Percentiles rank a stretch among this genome's conserved stretches.
phyloP scores from a whole-genome alignment of 352 stramenopile species.

The Detonula confervacea region DNA sequence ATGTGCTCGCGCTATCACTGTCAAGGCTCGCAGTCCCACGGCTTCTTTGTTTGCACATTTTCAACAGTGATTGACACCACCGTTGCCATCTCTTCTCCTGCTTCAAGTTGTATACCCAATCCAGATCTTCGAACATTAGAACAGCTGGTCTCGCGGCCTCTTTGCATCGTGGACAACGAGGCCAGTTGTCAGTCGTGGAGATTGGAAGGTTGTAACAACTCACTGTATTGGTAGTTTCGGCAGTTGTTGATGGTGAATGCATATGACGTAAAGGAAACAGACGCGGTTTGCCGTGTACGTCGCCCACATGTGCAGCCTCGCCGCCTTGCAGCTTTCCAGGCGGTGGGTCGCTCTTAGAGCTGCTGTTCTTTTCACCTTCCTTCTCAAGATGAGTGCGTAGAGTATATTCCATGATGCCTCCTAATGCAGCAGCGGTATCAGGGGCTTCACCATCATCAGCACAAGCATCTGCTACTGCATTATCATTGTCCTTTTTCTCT shows the following conservation, averaged over 20 bases:
- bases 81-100: conserved; percentile 45
- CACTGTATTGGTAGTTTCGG: neutral
- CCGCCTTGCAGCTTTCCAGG: neutral
- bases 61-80: conserved; percentile 37
- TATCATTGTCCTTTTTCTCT: too few relatives aligned
- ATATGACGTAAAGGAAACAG: conserved; percentile 28
- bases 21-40: neutral
- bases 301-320: conserved; percentile 32
- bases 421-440: neutral
- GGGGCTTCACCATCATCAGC: neutral
- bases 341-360: neutral
- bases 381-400: conserved; percentile 8
- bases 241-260: conserved; percentile 9
- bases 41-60: conserved; percentile 23
- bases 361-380: neutral
- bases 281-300: conserved; percentile 33
- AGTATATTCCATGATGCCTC: conserved; percentile 7
- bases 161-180: conserved; percentile 72
- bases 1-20: conserved; percentile 1
- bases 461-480: neutral
- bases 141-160: conserved; percentile 88
- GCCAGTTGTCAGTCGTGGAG: conserved; percentile 55
- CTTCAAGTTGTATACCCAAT: conserved; percentile 86
- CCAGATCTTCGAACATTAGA: conserved; percentile 91
- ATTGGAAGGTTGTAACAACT: conserved; percentile 34